Base-by-base conservation (phyloP, 106 monocot species). In the Dendrobium nobile region DNA sequence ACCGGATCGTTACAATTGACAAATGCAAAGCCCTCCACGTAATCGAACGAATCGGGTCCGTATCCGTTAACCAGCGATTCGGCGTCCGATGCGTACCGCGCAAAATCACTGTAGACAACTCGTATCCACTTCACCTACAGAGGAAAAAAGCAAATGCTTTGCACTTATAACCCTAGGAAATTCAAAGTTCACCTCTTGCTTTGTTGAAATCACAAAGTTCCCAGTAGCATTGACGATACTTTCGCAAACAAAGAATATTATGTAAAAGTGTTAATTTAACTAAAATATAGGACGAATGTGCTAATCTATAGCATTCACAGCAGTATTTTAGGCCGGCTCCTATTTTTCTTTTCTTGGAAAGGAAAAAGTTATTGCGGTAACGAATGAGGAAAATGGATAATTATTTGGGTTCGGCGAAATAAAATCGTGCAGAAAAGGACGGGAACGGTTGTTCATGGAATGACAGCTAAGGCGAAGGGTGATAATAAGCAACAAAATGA, bases 1-100 rank as follows among this genome's bases (percentile, higher is more conserved):
- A 87, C 84, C 58, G 95, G 89, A 80, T 92, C 91, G 9, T 85
- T 79, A 7, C 82, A 70, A 83, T 95, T 95, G 2, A 93, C 81
- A 84, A 98, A 91, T 2, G 79, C 95, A 86, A 98, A 98, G 0
- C 98, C 98, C 81, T 98, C 98, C 59, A 98, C 79, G 89, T 95
- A 98, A 79, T 98, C 92, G 87, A 92, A 89, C 17, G 84, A 20
- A n/a, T 81, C 90, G 22, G 79, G 19, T 40, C 61, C 79, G 43
- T 84, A 75, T 78, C 87, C 82, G 2, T 20, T 83, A 76, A 93
- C 89, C 31, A 95, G 83, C 65, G 59, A 81, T 87, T 98, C 98
- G 22, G 89, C 92, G 78, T 98, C 98, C 16, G 61, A 56, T 19
- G 81, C 54, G 92, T 92, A 98, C 9, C 85, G 82, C 77, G 82